These are phyloP conservation scores for Rhizodiscina lignyota DNA, from an alignment of 495 filamentous ascomycete genomes.

Conservation along the genomic window DNA sequence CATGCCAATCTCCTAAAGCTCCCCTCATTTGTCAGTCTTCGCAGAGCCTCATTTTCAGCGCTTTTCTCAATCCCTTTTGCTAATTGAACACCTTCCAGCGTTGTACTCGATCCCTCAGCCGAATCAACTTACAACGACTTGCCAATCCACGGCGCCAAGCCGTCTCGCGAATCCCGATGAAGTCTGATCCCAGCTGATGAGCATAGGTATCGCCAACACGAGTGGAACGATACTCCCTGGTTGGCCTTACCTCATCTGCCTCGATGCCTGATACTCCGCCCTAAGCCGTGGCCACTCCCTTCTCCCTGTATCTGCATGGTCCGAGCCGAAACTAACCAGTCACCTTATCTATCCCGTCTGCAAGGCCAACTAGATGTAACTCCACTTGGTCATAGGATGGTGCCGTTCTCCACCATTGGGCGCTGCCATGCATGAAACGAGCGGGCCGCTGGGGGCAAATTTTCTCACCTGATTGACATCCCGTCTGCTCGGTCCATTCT, in stretches of 20 bases:
- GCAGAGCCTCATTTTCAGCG: no score
- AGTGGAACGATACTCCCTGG: no score
- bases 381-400: slow-evolving; percentile 11
- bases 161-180: slow-evolving; percentile 5
- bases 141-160: neutral
- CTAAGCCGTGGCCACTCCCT: neutral
- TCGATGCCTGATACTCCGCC: neutral
- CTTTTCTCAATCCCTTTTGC: no score
- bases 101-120: no score
- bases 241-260: neutral
- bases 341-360: slow-evolving; percentile 18
- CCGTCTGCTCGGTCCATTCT: slow-evolving; percentile 13
- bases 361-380: slow-evolving; percentile 9
- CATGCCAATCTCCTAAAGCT: no score
- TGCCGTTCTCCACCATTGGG: slow-evolving; percentile 9
- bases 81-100: no score
- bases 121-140: no score
- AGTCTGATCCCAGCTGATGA: no score
- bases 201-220: no score
- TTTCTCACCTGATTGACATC: slow-evolving; percentile 14
- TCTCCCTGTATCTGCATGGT: neutral
- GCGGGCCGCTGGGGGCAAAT: slow-evolving; percentile 7
- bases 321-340: slow-evolving; percentile 7
- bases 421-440: slow-evolving; percentile 10
- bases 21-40: no score